Conservation (phyloP, 2,329 filamentous ascomycete genomes). For the Trichoderma guizhouense region DNA sequence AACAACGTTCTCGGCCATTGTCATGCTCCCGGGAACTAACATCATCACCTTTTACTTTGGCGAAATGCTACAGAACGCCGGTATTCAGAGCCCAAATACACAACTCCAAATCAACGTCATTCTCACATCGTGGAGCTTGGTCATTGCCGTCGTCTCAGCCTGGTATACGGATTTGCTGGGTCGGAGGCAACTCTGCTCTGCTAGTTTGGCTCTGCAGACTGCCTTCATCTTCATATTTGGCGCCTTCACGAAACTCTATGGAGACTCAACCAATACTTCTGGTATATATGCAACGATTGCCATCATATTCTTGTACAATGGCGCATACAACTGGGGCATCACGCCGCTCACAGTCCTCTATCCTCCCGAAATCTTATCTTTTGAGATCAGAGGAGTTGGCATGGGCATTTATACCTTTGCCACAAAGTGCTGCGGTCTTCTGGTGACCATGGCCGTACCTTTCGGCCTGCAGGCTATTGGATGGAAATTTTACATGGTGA, state of each 20-base stretch:
- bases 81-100: background rate
- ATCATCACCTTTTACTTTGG: background rate
- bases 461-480: background rate
- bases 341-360: background rate
- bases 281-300: background rate
- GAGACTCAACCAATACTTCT: background rate
- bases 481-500: background rate
- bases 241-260: background rate
- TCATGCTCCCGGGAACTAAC: background rate
- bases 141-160: background rate
- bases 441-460: background rate
- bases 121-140: background rate
- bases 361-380: background rate
- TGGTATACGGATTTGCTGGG: background rate
- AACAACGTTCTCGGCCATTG: background rate
- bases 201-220: background rate
- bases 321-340: background rate
- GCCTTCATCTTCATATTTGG: background rate
- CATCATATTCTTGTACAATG: background rate
- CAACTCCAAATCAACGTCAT: background rate
- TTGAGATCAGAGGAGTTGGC: background rate
- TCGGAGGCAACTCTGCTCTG: background rate
- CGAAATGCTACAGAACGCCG: background rate
- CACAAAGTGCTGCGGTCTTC: background rate
- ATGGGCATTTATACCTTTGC: background rate